phyloP scores from a whole-genome alignment of 805 yeast genomes.

The Peterozyma toletana region DNA sequence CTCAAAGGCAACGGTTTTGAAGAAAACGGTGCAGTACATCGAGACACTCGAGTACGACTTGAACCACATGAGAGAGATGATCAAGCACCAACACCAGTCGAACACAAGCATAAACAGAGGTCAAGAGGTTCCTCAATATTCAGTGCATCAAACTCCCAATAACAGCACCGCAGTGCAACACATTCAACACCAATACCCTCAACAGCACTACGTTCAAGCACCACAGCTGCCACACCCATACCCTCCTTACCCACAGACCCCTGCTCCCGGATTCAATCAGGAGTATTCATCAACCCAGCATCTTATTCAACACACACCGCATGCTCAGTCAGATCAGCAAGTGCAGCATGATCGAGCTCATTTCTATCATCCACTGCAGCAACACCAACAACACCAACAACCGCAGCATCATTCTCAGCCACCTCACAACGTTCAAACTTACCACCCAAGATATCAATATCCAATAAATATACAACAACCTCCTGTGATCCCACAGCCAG shows the following conservation, averaged over 20 bases:
- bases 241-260: background rate
- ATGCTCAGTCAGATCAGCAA: too few relatives aligned
- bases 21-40: slow-evolving; percentile 34
- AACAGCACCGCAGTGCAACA: slow-evolving; percentile 1
- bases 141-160: slow-evolving; percentile 1
- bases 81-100: slow-evolving; percentile 10
- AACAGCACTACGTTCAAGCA: slow-evolving; percentile 2
- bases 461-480: too few relatives aligned
- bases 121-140: slow-evolving; percentile 1
- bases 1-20: slow-evolving; percentile 36
- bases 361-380: too few relatives aligned
- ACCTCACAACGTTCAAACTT: too few relatives aligned
- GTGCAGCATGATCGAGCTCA: too few relatives aligned
- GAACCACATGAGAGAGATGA: slow-evolving; percentile 12
- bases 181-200: background rate
- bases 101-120: slow-evolving; percentile 6
- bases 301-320: background rate
- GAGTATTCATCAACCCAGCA: background rate
- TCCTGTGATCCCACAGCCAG: too few relatives aligned
- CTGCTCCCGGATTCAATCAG: background rate
- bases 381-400: too few relatives aligned
- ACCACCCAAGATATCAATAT: too few relatives aligned
- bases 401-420: too few relatives aligned
- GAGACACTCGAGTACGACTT: slow-evolving; percentile 26
- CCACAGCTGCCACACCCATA: slow-evolving; percentile 3